phyloP scores from a whole-genome alignment of 2,329 filamentous ascomycete genomes.

The Hortaea werneckii region DNA sequence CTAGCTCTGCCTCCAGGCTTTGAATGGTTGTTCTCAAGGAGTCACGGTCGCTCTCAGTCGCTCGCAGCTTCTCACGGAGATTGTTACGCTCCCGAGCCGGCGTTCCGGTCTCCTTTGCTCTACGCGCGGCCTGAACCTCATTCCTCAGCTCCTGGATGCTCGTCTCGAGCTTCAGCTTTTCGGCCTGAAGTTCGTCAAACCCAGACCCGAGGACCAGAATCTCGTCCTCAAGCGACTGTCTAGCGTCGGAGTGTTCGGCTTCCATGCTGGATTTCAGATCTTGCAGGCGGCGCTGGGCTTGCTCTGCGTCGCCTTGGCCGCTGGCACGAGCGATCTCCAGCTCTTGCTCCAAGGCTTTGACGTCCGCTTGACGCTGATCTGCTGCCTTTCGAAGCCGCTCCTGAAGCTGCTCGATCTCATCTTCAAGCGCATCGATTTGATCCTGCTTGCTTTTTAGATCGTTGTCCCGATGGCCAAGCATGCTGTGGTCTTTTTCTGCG shows the following conservation, averaged over 20 bases:
- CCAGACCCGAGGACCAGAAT: slow-evolving; percentile 37
- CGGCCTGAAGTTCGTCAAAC: slow-evolving; percentile 33
- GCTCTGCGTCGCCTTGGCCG: slow-evolving; percentile 14
- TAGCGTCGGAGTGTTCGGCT: slow-evolving; percentile 19
- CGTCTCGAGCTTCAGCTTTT: slow-evolving; percentile 50
- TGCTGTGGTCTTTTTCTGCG: slow-evolving; percentile 19
- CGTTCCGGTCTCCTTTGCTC: slow-evolving; percentile 29
- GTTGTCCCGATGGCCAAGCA: slow-evolving; percentile 19
- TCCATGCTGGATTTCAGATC: slow-evolving; percentile 44
- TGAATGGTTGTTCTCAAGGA: slow-evolving; percentile 25
- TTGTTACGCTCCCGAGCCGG: slow-evolving; percentile 27
- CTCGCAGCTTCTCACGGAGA: slow-evolving; percentile 21
- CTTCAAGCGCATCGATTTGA: slow-evolving; percentile 20
- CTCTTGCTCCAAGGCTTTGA: slow-evolving; percentile 33
- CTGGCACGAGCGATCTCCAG: slow-evolving; percentile 25
- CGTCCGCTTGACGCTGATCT: slow-evolving; percentile 23
- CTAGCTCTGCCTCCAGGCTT: slow-evolving; percentile 27
- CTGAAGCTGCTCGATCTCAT: slow-evolving; percentile 27
- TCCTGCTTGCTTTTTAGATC: slow-evolving; percentile 15
- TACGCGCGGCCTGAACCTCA: slow-evolving; percentile 23
- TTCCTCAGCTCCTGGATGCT: slow-evolving; percentile 37
- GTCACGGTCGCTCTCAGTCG: slow-evolving; percentile 22
- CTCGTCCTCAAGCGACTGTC: slow-evolving; percentile 47
- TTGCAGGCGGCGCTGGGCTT: slow-evolving; percentile 32
- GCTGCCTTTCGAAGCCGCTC: slow-evolving; percentile 26